These are phyloP conservation scores for Phycomyces blakesleeanus DNA, from an alignment of 192 early-diverging fungal species.

Conservation along the genomic window DNA sequence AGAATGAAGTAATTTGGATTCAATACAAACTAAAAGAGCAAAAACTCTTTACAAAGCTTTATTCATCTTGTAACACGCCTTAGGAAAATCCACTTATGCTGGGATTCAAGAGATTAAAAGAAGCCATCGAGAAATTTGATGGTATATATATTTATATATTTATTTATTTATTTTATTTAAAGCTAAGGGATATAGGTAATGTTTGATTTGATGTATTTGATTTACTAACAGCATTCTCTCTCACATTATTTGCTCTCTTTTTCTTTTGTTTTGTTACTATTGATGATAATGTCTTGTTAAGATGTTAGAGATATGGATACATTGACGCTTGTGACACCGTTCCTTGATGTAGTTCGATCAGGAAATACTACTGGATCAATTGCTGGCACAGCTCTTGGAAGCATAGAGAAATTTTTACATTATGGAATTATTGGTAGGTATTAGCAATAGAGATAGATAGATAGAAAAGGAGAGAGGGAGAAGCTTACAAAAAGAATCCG, in stretches of 20 bases:
- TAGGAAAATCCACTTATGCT: conserved; percentile 67
- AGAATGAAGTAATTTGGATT: conserved; percentile 44
- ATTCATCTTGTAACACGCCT: neutral
- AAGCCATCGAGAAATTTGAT: conserved; percentile 47
- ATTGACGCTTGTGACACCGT: conserved; percentile 76
- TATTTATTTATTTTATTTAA: too few species aligned
- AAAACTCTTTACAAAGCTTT: neutral
- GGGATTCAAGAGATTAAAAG: conserved; percentile 63
- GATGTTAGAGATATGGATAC: conserved; percentile 65
- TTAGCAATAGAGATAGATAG: too few species aligned
- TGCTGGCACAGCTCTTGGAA: conserved; percentile 84
- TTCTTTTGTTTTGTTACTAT: too few species aligned
- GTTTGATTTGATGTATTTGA: too few species aligned
- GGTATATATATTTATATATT: conserved; percentile 40
- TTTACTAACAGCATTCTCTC: too few species aligned
- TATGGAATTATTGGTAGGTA: conserved; percentile 67
- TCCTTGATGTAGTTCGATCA: conserved; percentile 87
- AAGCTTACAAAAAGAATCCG: too few species aligned
- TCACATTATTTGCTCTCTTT: neutral
- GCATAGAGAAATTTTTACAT: conserved; percentile 85
- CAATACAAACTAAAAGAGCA: too few species aligned
- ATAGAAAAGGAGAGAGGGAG: too few species aligned
- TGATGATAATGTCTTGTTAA: too few species aligned
- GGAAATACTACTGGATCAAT: conserved; percentile 94
- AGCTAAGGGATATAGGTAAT: too few species aligned